These are phyloP conservation scores for Pythium brassicae DNA, from an alignment of 352 stramenopile genomes.

Conservation along the genomic window DNA sequence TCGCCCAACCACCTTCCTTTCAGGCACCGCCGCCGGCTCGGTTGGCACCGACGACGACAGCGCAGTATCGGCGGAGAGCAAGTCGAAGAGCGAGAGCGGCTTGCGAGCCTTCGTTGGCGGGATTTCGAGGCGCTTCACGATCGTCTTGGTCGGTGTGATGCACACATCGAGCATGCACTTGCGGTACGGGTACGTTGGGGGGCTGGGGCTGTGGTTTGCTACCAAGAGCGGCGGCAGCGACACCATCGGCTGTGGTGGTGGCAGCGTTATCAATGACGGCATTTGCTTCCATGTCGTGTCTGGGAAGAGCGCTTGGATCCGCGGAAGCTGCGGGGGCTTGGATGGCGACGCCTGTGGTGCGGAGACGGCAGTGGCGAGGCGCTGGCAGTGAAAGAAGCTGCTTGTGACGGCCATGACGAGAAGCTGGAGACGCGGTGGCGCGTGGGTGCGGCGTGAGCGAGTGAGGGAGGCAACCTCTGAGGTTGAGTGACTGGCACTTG, in stretches of 20 bases:
- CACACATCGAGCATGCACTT: constrained; percentile 26
- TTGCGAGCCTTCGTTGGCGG: constrained; percentile 28
- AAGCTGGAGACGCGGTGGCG: too few relatives aligned
- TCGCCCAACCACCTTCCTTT: not conserved
- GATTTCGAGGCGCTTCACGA: constrained; percentile 9
- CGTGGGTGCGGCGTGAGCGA: not conserved
- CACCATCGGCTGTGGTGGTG: not conserved
- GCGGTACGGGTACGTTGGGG: constrained; percentile 8
- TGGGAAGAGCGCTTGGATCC: constrained; percentile 13
- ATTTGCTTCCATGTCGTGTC: not conserved
- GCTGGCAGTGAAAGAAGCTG: constrained; percentile 6
- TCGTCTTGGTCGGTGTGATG: constrained; percentile 28
- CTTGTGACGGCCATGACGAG: constrained; percentile 5
- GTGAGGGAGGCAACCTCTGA: constrained; percentile 8
- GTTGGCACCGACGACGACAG: not conserved
- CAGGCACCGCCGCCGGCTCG: too few relatives aligned
- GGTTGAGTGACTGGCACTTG: constrained; percentile 12
- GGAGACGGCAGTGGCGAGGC: not conserved
- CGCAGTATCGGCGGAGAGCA: constrained; percentile 34
- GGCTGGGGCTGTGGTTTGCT: not conserved
- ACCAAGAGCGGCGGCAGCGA: constrained; percentile 1
- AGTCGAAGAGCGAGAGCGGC: constrained; percentile 43
- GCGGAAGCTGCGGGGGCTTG: not conserved
- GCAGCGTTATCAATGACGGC: not conserved
- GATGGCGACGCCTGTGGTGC: not conserved